Evolutionary conservation across 2,329 filamentous ascomycete genomes (phyloP), one percentile per base, ranked within the genome.

Genomic region (Fusarium sp.): DNA sequence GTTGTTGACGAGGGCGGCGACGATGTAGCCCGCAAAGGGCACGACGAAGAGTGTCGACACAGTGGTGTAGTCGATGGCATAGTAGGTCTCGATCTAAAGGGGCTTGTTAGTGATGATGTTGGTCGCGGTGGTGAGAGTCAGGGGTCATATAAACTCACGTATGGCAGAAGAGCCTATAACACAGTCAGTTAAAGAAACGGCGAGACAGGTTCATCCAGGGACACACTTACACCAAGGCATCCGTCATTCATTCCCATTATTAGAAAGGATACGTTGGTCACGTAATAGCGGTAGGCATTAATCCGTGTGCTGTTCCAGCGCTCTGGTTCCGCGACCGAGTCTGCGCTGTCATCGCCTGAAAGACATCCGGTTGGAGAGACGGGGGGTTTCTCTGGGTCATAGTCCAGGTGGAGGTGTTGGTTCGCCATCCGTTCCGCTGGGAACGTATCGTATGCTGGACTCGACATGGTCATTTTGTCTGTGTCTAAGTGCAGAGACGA

Each of bases 171-270:
- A 49, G 86, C 84, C 84, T 88, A 59, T 79, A 53, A 58, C 58
- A 79, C 16, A 75, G 68, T 66, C 22, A 36, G 58, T n/a, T 17
- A 17, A 59, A 22, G 49, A 36, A 53, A 10, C 22, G 17, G 20
- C 33, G 16, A 53, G 17, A 14, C 20, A 44, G 9, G 17, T 20
- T 33, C 6, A 51, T 9, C 6, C 31, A 16, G 17, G 27, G 22
- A 84, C 36, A 84, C 36, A 38, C 86, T 79, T 83, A 90, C 89
- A 46, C 91, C 91, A 51, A 90, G 86, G 27, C 89, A 88, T 11
- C 88, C 92, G 81, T 94, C 92, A 75, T 92, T 92, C 83, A 91
- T 87, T 8, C 92, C 92, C 84, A 92, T 89, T 35, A 93, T 84
- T 22, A 91, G 82, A 72, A 94, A 90, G 6, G 87, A 86, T 81